Evolutionary conservation across 208 protist species (phyloP).

Genomic region (Leishmania lainsoni): DNA sequence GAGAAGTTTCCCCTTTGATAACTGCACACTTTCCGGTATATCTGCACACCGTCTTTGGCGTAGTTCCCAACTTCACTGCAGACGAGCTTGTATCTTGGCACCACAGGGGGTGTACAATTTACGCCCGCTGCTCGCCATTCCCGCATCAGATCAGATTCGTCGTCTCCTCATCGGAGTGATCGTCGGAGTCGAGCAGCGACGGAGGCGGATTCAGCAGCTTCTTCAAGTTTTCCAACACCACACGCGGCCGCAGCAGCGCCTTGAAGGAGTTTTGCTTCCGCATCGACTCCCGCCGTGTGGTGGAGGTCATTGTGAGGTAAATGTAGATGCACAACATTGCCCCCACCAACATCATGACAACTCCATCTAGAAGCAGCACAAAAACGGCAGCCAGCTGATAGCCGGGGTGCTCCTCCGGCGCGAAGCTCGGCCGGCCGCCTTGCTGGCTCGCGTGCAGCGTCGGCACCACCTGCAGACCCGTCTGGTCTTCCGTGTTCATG

Average conservation of each 20-base stretch:
- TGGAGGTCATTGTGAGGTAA: slow-evolving; percentile 58
- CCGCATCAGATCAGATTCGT: slow-evolving; percentile 6
- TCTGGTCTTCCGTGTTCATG: background rate
- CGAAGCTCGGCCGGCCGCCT: slow-evolving; percentile 51
- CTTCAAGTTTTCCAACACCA: slow-evolving; percentile 38
- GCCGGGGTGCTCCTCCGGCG: slow-evolving; percentile 1
- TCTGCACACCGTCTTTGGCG: background rate
- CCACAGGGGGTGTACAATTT: background rate
- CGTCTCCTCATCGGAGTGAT: slow-evolving; percentile 9
- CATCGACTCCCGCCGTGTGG: slow-evolving; percentile 48
- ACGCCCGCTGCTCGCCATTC: background rate
- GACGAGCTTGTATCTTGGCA: background rate
- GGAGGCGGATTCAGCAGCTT: slow-evolving; percentile 32
- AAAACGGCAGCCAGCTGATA: slow-evolving; percentile 31
- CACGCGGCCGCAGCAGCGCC: slow-evolving; percentile 31
- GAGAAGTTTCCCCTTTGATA: background rate
- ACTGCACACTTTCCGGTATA: background rate
- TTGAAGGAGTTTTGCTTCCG: slow-evolving; percentile 32
- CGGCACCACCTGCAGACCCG: slow-evolving; percentile 25
- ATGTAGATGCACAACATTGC: slow-evolving; percentile 57
- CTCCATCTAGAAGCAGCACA: slow-evolving; percentile 47
- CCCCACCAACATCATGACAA: slow-evolving; percentile 61
- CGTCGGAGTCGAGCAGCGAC: slow-evolving; percentile 29
- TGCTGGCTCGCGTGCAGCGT: slow-evolving; percentile 54
- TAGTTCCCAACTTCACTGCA: background rate